These are phyloP conservation scores for Tribonema minus DNA, from an alignment of 108 stramenopile species.

Conservation along the genomic window DNA sequence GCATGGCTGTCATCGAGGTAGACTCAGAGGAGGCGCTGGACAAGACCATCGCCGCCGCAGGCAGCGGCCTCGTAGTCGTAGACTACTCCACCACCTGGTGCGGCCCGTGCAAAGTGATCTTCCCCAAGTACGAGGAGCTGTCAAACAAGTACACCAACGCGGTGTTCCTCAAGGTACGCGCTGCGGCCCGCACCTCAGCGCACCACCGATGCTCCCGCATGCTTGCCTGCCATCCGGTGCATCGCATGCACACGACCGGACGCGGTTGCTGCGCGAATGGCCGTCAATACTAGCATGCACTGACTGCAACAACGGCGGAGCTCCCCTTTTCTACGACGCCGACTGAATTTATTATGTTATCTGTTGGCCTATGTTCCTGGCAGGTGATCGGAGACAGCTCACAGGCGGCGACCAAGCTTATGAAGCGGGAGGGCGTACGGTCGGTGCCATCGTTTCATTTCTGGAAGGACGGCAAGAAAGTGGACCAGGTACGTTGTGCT, in stretches of 20 bases:
- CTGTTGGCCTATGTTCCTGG: not conserved
- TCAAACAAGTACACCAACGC: slow-evolving; percentile 42
- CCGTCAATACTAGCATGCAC: too few species aligned
- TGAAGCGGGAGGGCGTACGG: slow-evolving; percentile 51
- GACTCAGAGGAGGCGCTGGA: slow-evolving; percentile 21
- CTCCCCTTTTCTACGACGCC: too few species aligned
- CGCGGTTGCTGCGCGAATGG: too few species aligned
- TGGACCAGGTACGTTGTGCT: slow-evolving; percentile 3
- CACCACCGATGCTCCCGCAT: not conserved
- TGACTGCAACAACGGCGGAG: too few species aligned
- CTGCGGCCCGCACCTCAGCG: not conserved
- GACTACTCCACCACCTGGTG: slow-evolving; percentile 96
- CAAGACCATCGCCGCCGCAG: slow-evolving; percentile 2
- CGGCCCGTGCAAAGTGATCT: slow-evolving; percentile 82
- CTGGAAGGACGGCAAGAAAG: slow-evolving; percentile 50
- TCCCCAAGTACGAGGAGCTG: slow-evolving; percentile 45
- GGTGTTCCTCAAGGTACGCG: slow-evolving; percentile 50
- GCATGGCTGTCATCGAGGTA: too few species aligned
- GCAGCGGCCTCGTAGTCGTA: slow-evolving; percentile 68
- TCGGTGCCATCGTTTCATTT: slow-evolving; percentile 55
- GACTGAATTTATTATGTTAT: too few species aligned
- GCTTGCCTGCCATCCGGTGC: too few species aligned
- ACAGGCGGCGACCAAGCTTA: slow-evolving; percentile 13
- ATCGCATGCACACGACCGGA: too few species aligned
- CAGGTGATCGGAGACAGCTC: slow-evolving; percentile 42